These are phyloP conservation scores for Lachancea cidri DNA, from an alignment of 805 yeast genomes.

Conservation along the genomic window DNA sequence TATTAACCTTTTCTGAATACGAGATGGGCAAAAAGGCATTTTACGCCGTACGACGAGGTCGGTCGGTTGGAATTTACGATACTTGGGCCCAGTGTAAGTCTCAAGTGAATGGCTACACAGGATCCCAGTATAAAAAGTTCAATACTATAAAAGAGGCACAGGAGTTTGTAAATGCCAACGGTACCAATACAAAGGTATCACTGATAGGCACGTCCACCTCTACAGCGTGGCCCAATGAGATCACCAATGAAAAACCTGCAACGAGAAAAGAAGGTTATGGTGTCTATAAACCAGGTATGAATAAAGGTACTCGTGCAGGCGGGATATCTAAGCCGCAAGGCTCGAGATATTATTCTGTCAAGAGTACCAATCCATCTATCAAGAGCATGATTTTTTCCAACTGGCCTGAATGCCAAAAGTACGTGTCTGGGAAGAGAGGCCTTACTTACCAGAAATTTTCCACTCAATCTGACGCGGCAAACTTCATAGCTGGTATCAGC, in stretches of 20 bases:
- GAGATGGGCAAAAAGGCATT: constrained; percentile 24
- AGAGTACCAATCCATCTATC: constrained; percentile 25
- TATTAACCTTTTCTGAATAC: neutral
- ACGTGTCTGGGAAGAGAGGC: constrained; percentile 32
- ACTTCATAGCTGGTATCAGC: constrained; percentile 23
- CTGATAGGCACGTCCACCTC: neutral
- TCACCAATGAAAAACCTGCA: constrained; percentile 5
- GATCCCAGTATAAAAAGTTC: constrained; percentile 57
- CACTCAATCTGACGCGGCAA: constrained; percentile 30
- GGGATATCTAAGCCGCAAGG: neutral
- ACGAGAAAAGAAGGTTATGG: neutral
- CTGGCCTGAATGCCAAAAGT: constrained; percentile 33
- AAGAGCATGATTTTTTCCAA: constrained; percentile 24
- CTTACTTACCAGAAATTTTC: constrained; percentile 42
- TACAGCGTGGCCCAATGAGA: too few relatives aligned
- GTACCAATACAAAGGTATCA: neutral
- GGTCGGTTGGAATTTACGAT: constrained; percentile 49
- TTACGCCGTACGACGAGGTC: constrained; percentile 55
- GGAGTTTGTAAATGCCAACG: constrained; percentile 30
- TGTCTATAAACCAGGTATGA: neutral
- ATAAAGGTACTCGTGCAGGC: neutral
- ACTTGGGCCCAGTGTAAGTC: constrained; percentile 54
- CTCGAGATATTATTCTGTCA: constrained; percentile 32
- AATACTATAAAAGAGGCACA: constrained; percentile 43
- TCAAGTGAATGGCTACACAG: constrained; percentile 51